Evolutionary conservation across 2,329 filamentous ascomycete genomes (phyloP).

Genomic region (Fusarium pseudoanthophilum): DNA sequence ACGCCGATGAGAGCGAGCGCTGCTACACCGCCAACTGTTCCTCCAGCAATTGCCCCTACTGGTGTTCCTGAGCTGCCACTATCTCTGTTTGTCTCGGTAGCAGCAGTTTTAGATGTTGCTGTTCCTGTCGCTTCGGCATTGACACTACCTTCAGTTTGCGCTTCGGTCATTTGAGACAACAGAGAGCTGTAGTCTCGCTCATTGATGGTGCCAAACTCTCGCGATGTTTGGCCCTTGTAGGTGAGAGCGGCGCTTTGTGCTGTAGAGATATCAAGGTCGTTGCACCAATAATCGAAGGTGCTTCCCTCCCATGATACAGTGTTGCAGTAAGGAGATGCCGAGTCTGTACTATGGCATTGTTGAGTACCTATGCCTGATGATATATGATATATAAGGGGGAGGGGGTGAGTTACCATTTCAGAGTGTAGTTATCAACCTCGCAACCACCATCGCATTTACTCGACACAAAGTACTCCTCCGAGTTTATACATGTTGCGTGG

Average conservation of each 20-base stretch:
- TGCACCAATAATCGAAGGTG: constrained; percentile 22
- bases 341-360: neutral
- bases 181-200: constrained; percentile 7
- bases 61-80: neutral
- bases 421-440: constrained; percentile 20
- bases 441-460: constrained; percentile 22
- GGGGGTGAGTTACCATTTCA: constrained; percentile 13
- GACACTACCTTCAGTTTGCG: neutral
- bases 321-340: constrained; percentile 11
- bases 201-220: constrained; percentile 3
- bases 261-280: constrained; percentile 18
- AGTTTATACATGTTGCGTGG: constrained; percentile 18
- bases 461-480: constrained; percentile 14
- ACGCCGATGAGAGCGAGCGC: neutral
- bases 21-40: constrained; percentile 11
- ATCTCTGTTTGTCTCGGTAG: neutral
- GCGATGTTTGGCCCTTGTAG: constrained; percentile 4
- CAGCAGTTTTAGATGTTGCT: neutral
- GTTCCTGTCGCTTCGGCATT: neutral
- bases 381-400: too few relatives aligned
- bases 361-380: neutral
- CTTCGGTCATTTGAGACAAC: neutral
- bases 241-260: constrained; percentile 20
- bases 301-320: constrained; percentile 11
- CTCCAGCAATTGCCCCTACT: constrained; percentile 21